These are phyloP conservation scores for Geosmithia flava DNA, from an alignment of 2,329 filamentous ascomycete genomes.

Conservation along the genomic window DNA sequence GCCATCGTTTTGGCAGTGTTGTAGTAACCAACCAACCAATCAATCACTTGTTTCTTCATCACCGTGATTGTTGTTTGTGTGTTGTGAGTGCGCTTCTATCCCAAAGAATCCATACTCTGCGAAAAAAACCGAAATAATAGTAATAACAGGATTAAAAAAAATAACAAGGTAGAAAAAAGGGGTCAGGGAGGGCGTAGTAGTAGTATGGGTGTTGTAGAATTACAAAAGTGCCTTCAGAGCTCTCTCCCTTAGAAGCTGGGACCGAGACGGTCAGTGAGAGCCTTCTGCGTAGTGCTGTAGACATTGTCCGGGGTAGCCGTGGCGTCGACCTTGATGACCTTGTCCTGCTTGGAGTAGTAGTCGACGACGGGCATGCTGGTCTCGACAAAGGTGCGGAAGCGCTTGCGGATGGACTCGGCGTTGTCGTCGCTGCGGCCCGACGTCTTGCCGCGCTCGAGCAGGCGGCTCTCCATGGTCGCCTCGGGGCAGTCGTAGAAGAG, in stretches of 20 bases:
- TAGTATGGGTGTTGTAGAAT: neutral
- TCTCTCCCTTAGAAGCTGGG: neutral
- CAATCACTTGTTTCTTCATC: too few species aligned
- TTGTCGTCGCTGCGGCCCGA: constrained; percentile 90
- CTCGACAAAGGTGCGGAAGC: constrained; percentile 87
- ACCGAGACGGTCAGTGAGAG: constrained; percentile 36
- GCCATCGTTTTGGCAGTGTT: too few species aligned
- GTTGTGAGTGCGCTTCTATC: too few species aligned
- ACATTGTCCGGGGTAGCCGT: constrained; percentile 53
- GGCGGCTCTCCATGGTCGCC: constrained; percentile 68
- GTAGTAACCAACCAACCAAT: too few species aligned
- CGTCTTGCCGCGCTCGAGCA: constrained; percentile 86
- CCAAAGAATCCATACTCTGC: too few species aligned
- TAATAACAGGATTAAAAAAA: too few species aligned
- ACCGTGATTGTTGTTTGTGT: too few species aligned
- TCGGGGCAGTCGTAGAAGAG: constrained; percentile 94
- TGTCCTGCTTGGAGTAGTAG: constrained; percentile 62
- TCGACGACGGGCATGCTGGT: constrained; percentile 97
- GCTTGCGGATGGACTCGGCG: constrained; percentile 87
- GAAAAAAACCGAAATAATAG: too few species aligned
- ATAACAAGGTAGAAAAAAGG: too few species aligned
- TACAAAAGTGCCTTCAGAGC: neutral
- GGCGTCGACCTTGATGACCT: constrained; percentile 71
- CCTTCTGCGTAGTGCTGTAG: constrained; percentile 37
- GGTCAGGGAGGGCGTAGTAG: too few species aligned